These are phyloP conservation scores for Dipteronia dyeriana DNA, from an alignment of 345 rosid species.

Conservation along the genomic window DNA sequence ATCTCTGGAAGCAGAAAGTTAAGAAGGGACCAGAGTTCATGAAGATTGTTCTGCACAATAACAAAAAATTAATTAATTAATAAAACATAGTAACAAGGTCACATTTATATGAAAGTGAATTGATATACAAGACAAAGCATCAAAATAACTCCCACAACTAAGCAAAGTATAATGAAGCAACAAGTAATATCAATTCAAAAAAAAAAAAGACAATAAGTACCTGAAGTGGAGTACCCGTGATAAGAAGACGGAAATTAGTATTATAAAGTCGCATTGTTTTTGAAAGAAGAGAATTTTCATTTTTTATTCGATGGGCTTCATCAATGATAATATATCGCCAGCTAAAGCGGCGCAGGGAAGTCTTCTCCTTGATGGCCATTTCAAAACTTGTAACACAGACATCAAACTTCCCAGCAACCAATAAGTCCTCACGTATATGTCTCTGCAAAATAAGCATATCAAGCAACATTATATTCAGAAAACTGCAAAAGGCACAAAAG, in stretches of 20 bases:
- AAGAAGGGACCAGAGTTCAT: constrained; percentile 97
- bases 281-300: constrained; percentile 93
- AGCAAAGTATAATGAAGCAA: neutral
- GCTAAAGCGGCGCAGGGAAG: constrained; percentile 86
- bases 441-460: constrained; percentile 45
- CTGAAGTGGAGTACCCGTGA: constrained; percentile 99
- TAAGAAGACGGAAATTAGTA: constrained; percentile 91
- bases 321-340: constrained; percentile 98
- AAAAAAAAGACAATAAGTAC: constrained; percentile 35
- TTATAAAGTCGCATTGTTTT: constrained; percentile 91
- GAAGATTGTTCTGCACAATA: constrained; percentile 87
- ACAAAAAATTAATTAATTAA: neutral
- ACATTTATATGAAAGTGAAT: constrained; percentile 11
- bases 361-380: constrained; percentile 99
- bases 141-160: neutral
- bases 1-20: constrained; percentile 94
- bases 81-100: constrained; percentile 11
- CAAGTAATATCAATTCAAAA: neutral
- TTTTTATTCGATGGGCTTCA: constrained; percentile 96
- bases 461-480: neutral
- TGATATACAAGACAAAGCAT: neutral
- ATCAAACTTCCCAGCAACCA: constrained; percentile 98
- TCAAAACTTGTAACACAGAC: constrained; percentile 98
- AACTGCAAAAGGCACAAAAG: neutral
- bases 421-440: constrained; percentile 85